Base-by-base conservation (phyloP, 2,329 filamentous ascomycete species). In the Ophiostoma sp. region DNA sequence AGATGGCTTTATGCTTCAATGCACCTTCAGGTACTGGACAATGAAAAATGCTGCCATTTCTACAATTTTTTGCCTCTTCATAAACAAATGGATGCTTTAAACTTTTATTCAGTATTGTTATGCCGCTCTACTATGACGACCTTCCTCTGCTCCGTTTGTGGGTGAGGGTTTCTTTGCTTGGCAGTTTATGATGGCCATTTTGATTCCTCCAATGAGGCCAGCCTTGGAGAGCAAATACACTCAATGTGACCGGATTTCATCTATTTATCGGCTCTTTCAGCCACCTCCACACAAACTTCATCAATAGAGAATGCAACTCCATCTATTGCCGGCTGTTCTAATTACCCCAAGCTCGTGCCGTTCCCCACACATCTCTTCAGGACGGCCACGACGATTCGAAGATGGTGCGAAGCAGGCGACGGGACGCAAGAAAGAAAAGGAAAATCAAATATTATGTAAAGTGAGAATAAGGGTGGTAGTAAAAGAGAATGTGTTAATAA, bases 311-410 rank as follows among this genome's bases (percentile, higher is more conserved):
- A 33, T 63, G 19, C 31, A 33, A 42, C 33, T 25, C 22, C 33
- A 11, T 39, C 39, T 31, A 25, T 28, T 68, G 42, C 15, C 64
- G 64, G 64, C 64, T 52, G 42, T 52, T 52, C 8, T 22, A 3
- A 69, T 22, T 33, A 52, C 17, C 45, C 57, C 45, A 22, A 66
- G 8, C 5, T 31, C 22, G 42, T 31, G 63, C 39, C 63, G 39
- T 48, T 66, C 42, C 39, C 39, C 66, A 36, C 45, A 69, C 22
- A 2, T 66, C 17, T 22, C 15, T 45, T 17, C 45, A 69, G 36
- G 9, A 15, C 42, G 45, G 45, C 42, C 28, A 69, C 25, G 22
- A 33, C 42, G 2, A 69, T 36, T 22, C n/a, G 85, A 87, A 75
- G 87, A 45, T 17, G 25, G 22, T 19, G 39, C 17, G 42, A 1